Percentiles rank a stretch among this genome's conserved stretches.
Evolutionary conservation across 148 eudicot genomes (phyloP).

Genomic region (Amaranthus palmeri): DNA sequence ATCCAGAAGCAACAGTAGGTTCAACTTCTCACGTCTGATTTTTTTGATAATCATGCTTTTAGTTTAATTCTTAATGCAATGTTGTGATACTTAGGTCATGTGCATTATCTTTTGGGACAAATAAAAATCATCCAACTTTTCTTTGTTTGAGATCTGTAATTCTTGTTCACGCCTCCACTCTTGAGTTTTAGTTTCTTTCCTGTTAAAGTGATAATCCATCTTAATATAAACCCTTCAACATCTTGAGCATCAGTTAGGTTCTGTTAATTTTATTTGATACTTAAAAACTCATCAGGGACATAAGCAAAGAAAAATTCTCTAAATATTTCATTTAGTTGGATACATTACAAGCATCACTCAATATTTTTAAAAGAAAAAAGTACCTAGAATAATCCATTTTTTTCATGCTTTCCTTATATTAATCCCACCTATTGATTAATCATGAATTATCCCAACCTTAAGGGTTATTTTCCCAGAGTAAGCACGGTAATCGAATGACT

Average conservation of each 20-base stretch:
- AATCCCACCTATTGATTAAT: too few species aligned
- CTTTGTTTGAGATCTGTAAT: conserved; percentile 1
- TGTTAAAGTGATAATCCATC: too few species aligned
- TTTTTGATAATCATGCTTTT: background rate
- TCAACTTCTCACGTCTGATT: conserved; percentile 11
- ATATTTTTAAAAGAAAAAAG: too few species aligned
- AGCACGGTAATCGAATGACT: too few species aligned
- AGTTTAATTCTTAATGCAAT: background rate
- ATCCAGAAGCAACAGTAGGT: conserved; percentile 93
- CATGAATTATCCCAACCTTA: too few species aligned
- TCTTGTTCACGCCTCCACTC: background rate
- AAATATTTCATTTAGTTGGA: background rate
- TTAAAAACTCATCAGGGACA: background rate
- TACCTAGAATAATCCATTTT: too few species aligned
- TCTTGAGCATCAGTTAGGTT: too few species aligned
- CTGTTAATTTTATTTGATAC: too few species aligned
- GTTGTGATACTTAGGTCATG: background rate
- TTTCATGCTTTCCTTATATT: too few species aligned
- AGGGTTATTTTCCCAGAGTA: too few species aligned
- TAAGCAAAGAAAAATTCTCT: background rate
- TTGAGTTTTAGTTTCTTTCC: background rate
- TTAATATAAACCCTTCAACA: too few species aligned
- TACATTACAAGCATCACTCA: too few species aligned
- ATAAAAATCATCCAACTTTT: background rate
- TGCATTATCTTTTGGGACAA: background rate